Evolutionary conservation across 768 basidiomycete genomes (phyloP).

Genomic region (Xerocomellus intermedius): DNA sequence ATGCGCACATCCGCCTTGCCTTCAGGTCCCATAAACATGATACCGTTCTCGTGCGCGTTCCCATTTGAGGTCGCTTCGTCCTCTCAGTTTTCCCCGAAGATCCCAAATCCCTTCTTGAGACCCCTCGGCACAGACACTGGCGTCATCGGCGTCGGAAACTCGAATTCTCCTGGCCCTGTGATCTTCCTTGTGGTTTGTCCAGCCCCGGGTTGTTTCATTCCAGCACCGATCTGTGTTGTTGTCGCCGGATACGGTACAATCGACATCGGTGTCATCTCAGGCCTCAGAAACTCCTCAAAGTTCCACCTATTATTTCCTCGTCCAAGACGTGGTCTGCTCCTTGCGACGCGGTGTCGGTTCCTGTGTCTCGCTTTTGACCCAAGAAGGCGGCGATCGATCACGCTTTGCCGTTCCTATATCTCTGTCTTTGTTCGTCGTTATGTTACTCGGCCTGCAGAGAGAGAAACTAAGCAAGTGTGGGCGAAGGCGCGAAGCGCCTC

Average conservation of each 20-base stretch:
- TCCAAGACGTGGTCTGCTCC: conserved; percentile 1
- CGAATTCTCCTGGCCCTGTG: conserved; percentile 2
- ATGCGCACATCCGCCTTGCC: background rate
- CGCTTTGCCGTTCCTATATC: conserved; percentile 13
- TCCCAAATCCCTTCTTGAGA: conserved; percentile 8
- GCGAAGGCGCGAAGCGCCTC: too few relatives aligned
- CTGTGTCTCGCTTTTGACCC: conserved; percentile 16
- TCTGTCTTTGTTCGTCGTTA: too few relatives aligned
- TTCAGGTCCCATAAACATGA: conserved; percentile 2
- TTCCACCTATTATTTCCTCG: conserved; percentile 13
- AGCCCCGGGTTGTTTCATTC: background rate
- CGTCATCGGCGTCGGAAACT: conserved; percentile 20
- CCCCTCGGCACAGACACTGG: conserved; percentile 17
- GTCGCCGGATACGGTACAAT: conserved; percentile 21
- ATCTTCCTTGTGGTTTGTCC: conserved; percentile 23
- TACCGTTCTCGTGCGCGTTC: background rate
- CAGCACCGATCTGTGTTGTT: conserved; percentile 1
- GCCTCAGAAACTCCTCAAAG: conserved; percentile 25
- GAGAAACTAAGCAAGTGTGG: too few relatives aligned
- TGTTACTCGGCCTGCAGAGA: too few relatives aligned
- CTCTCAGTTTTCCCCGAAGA: conserved; percentile 2
- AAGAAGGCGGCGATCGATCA: conserved; percentile 24
- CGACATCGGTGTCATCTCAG: conserved; percentile 22
- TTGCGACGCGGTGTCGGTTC: background rate
- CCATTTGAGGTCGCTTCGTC: background rate